phyloP scores from a whole-genome alignment of 2,329 filamentous ascomycete species.

The Colletotrichum viniferum region DNA sequence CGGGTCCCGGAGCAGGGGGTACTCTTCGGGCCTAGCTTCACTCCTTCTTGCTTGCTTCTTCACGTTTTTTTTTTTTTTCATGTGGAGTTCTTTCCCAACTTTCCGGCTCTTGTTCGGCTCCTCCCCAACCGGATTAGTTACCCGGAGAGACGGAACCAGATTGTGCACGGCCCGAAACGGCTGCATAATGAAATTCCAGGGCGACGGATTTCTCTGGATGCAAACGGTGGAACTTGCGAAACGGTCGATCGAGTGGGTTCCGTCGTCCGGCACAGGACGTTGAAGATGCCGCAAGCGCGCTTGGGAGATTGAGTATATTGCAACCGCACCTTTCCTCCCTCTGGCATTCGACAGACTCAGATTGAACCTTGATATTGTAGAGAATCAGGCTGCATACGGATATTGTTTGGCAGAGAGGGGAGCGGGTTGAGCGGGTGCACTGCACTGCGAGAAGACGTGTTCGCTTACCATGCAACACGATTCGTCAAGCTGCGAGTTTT shows the following conservation, averaged over 20 bases:
- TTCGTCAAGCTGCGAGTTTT: not conserved
- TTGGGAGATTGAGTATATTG: not conserved
- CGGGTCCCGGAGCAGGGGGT: constrained; percentile 1
- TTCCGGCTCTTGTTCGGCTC: constrained; percentile 9
- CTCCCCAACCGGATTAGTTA: constrained; percentile 3
- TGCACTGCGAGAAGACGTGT: not conserved
- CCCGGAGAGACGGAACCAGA: not conserved
- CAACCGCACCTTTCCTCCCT: not conserved
- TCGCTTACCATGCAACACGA: not conserved
- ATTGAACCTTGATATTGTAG: not conserved
- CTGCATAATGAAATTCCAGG: not conserved
- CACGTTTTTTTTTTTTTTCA: not conserved
- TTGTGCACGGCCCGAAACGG: not conserved
- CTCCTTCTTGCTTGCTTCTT: not conserved
- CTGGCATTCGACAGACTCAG: not conserved
- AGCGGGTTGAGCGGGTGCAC: not conserved
- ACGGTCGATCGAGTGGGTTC: not conserved
- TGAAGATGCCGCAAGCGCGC: not conserved
- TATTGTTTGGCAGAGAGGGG: not conserved
- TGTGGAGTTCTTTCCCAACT: not conserved
- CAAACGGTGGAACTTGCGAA: not conserved
- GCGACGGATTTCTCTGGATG: not conserved
- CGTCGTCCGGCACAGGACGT: not conserved
- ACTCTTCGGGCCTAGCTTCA: not conserved
- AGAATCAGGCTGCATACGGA: not conserved